Evolutionary conservation across 768 basidiomycete species (phyloP).

Genomic region (Collybia sordida): DNA sequence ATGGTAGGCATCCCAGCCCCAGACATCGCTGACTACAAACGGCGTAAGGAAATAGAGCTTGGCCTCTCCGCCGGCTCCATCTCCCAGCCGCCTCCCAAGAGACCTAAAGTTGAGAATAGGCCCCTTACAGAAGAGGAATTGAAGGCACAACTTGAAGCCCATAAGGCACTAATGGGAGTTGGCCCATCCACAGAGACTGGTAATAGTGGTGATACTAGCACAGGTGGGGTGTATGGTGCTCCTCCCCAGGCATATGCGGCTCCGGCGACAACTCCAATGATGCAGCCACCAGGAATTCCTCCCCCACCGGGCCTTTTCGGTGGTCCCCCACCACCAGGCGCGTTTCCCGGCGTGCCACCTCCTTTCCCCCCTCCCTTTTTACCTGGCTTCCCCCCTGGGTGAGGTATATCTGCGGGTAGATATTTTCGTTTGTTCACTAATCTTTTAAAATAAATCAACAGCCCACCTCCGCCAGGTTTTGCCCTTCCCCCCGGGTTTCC

Average conservation of each 20-base stretch:
- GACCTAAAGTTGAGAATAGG: slow-evolving; percentile 78
- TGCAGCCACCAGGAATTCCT: slow-evolving; percentile 36
- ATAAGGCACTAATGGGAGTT: slow-evolving; percentile 88
- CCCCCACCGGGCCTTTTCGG: slow-evolving; percentile 44
- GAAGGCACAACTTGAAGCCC: slow-evolving; percentile 80
- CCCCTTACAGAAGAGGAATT: slow-evolving; percentile 83
- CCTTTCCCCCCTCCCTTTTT: slow-evolving; percentile 54
- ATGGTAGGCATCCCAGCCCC: slow-evolving; percentile 98
- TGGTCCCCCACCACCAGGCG: slow-evolving; percentile 37
- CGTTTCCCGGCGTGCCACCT: slow-evolving; percentile 41
- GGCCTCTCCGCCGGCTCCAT: slow-evolving; percentile 83
- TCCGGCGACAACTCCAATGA: slow-evolving; percentile 39
- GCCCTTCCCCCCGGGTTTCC: slow-evolving; percentile 48
- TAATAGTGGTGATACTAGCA: slow-evolving; percentile 36
- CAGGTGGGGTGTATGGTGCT: slow-evolving; percentile 70
- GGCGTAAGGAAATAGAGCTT: slow-evolving; percentile 91
- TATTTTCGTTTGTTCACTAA: slow-evolving; percentile 2
- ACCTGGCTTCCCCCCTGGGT: slow-evolving; percentile 60
- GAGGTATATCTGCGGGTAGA: slow-evolving; percentile 19
- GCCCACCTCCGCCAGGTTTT: slow-evolving; percentile 56
- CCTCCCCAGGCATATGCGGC: slow-evolving; percentile 70
- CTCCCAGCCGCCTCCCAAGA: slow-evolving; percentile 77
- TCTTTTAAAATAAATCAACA: slow-evolving; percentile 18
- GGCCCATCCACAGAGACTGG: slow-evolving; percentile 36
- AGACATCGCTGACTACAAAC: slow-evolving; percentile 94